Evolutionary conservation across 176 grass and related monocot species (phyloP), one percentile per base, ranked within the genome.

Genomic region (Oryza longistaminata): DNA sequence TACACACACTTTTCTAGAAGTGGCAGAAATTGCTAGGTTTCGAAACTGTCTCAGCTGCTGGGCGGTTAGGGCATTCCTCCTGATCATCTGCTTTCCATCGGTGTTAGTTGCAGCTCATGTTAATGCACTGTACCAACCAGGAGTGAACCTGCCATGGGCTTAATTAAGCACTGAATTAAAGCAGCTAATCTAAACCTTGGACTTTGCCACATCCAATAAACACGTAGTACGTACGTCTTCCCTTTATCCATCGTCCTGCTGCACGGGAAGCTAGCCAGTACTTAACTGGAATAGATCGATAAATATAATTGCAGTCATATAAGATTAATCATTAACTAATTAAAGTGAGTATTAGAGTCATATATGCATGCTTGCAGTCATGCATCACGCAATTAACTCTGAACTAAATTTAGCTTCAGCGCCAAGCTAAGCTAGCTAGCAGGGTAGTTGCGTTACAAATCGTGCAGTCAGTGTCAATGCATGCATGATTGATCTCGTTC

Each of bases 151-250:
- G 50, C 50, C 15, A 55, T 55, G 50, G 50, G 16, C 50, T 55
- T 55, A 55, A 19, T 68, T 68, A 31, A 87, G 48, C 64, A 74
- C 78, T 19, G n/a, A 44, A n/a, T 62, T 61, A 24, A 82, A 48
- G 33, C 44, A 29, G 16, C 70, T 67, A n/a, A 42, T 33, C 43
- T 69, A 21, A 3, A 3, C 22, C 0, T 73, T 73, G 3, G 43
- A 80, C 69, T n/a, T 86, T n/a, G 53, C 53, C 17, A 58, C 16
- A 24, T 62, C 7, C 8, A 62, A 62, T 62, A 24, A 62, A 22
- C 21, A 22, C 21, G 29, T 31, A 31, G 29, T 31, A 31, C 29
- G 29, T 31, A 31, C 29, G n/a, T 24, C 9, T 24, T 24, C 58
- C 19, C 58, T 9, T 24, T n/a, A 62, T 11, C n/a, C 52, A 58